Evolutionary conservation across 164 flowering plant genomes (phyloP).

Genomic region (Stephania yunnanensis): DNA sequence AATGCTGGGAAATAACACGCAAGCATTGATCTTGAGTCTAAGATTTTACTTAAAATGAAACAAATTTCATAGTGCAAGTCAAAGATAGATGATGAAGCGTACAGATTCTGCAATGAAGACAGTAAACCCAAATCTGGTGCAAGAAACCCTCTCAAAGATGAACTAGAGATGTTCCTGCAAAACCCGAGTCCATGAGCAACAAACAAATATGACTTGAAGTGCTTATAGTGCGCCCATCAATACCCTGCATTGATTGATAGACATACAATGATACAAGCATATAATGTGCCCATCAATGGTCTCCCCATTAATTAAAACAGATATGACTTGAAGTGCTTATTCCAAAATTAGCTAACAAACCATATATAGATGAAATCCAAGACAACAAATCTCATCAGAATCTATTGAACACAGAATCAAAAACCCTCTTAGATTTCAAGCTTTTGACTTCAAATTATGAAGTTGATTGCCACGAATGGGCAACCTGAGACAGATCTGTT

Average conservation of each 20-base stretch:
- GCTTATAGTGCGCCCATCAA: too few species aligned
- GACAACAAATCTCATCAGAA: too few species aligned
- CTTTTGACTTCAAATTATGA: background rate
- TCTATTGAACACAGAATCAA: too few species aligned
- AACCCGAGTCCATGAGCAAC: background rate
- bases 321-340: background rate
- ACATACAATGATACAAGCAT: background rate
- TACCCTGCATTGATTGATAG: background rate
- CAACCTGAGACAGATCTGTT: background rate
- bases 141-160: conserved; percentile 48
- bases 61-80: background rate
- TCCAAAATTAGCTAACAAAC: background rate
- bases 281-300: background rate
- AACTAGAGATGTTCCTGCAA: conserved; percentile 21
- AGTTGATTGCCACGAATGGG: background rate
- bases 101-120: conserved; percentile 65
- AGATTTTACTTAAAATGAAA: background rate
- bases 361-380: background rate
- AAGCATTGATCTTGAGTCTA: background rate
- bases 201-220: too few species aligned
- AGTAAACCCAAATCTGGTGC: conserved; percentile 66
- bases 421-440: background rate
- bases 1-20: conserved; percentile 36
- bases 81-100: conserved; percentile 20
- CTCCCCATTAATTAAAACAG: background rate